Evolutionary conservation across 495 filamentous ascomycete species (phyloP), one percentile per base, ranked within the genome.

Genomic region (Parmelia sp.): DNA sequence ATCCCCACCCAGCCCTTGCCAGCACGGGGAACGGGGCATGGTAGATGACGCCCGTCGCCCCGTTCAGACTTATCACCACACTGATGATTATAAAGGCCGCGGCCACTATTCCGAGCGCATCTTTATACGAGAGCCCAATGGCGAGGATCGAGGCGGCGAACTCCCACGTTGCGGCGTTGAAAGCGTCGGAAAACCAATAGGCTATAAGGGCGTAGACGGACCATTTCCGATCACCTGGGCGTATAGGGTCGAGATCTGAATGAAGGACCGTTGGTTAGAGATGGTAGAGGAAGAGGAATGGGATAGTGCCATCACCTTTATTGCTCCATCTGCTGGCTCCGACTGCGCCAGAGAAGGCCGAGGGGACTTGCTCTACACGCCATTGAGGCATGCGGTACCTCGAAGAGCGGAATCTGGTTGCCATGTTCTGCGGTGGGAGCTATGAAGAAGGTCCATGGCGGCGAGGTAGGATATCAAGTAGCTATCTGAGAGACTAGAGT

Each of bases 11-110:
- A 14, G 86, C 84, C 23, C 87, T 82, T 1, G 84, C 81, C 61
- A 87, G 81, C 7, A 90, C 85, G 14, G 87, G 84, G 73, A 90
- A 90, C 7, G 85, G 85, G 10, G 85, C 77, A 68, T 88, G 86
- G 65, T 87, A 82, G 60, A 81, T 80, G 35, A 82, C 80, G 14
- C 84, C 83, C 35, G 85, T 83, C 11, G 83, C 82, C 47, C 86
- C 86, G 66, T 88, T 89, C 23, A 82, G 77, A 21, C 84, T 76
- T 66, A 88, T 86, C 19, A 85, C 80, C 59, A 86, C 79, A 11
- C 83, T 82, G 44, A 88, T 80, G 67, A 83, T 82, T 66, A 86
- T 80, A 74, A 84, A 86, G 9, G 78, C 83, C 39, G 86, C 71
- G 14, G 84, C 82, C 66, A 88, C 82, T 69, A 84, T 82, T 25